Evolutionary conservation across 108 stramenopile species (phyloP).

Genomic region (Fragilaria crotonensis): DNA sequence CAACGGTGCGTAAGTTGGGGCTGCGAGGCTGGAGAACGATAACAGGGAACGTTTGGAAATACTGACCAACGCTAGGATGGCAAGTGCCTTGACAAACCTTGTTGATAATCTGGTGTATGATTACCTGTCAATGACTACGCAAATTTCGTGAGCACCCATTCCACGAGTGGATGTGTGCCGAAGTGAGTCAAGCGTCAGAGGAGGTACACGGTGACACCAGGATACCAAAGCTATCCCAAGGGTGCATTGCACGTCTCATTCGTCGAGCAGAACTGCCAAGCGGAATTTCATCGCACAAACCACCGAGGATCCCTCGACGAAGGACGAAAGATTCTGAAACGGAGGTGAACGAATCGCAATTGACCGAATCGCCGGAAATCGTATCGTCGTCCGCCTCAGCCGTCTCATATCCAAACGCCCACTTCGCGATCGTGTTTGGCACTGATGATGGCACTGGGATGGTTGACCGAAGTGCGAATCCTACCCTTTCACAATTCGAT

Average conservation of each 20-base stretch:
- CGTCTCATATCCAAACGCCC: conserved; percentile 33
- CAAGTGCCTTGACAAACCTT: conserved; percentile 15
- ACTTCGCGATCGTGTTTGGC: conserved; percentile 72
- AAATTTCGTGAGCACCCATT: conserved; percentile 71
- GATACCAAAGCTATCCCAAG: conserved; percentile 32
- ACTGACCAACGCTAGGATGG: background rate
- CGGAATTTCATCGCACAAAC: conserved; percentile 67
- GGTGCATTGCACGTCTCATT: conserved; percentile 53
- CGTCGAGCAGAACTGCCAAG: conserved; percentile 62
- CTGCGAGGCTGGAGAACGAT: background rate
- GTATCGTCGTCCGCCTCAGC: background rate
- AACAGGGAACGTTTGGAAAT: background rate
- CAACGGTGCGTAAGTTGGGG: background rate
- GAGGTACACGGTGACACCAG: conserved; percentile 7
- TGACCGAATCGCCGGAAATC: too few relatives aligned
- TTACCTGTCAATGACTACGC: conserved; percentile 44
- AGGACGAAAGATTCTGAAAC: background rate
- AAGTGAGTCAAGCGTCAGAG: conserved; percentile 28
- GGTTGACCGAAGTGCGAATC: conserved; percentile 22
- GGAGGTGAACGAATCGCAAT: conserved; percentile 1
- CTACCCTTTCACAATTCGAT: conserved; percentile 21
- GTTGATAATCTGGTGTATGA: conserved; percentile 57
- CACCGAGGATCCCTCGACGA: conserved; percentile 11
- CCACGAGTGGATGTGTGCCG: conserved; percentile 73
- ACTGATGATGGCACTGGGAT: conserved; percentile 20